Base-by-base conservation (phyloP, 2,329 filamentous ascomycete genomes). In the Xylariaceae sp. region DNA sequence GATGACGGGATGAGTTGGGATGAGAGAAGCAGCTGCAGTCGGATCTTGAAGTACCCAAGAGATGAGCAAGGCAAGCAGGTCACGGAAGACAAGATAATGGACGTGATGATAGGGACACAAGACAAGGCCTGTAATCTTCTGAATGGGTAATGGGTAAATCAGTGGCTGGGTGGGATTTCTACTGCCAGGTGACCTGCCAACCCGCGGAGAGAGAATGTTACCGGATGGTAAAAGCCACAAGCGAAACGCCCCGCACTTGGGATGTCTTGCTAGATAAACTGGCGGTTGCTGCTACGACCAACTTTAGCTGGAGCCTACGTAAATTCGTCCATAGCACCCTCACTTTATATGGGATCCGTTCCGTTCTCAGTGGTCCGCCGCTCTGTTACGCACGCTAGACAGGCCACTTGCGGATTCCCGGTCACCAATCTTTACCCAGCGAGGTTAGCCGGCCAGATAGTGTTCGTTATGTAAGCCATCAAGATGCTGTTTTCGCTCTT, bases 11-110 rank as follows among this genome's bases (percentile, higher is more conserved):
- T 8, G 35, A 2, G 55, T 34, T 8, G 35, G 13, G 42, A 45
- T n/a, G 42, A 53, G 56, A 53, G 56, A 58, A 50, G 51, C 45
- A 60, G 30, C 52, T n/a, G 56, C 49, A 56, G 44, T 51, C 45
- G 34, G 57, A 59, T 56, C 39, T 50, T 49, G 11, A 54, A 56
- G 52, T 56, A 13, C 11, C 9, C 37, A 42, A 9, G 37, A 42
- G 37, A 13, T 9, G 11, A 13, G 11, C 11, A 13, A 57, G 51
- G 50, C 57, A 61, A 58, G 60, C 53, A 18, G 30, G 18, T 50
- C 11, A 15, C 13, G 5, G 5, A 18, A 7, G 15, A 23, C 6
- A 6, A 49, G 47, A 49, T 49, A 30, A 18, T 9, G 47, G 7
- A 23, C 17, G 9, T 18, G 47, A 11, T 9, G 9, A 49, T 18